phyloP scores from a whole-genome alignment of 306 rosid species.

The Lablab purpureus region DNA sequence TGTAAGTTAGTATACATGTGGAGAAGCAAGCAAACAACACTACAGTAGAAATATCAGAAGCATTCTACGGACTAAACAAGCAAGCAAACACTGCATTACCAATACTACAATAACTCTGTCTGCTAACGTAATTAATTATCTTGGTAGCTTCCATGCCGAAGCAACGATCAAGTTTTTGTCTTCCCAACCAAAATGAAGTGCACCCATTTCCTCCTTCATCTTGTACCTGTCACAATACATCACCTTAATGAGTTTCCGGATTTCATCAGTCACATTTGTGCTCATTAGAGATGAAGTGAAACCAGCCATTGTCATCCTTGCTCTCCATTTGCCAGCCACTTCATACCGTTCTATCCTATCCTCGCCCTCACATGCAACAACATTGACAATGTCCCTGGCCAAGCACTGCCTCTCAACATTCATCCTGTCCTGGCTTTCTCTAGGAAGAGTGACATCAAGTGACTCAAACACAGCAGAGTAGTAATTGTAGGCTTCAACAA shows the following conservation, averaged over 20 bases:
- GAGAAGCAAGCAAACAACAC: conserved; percentile 39
- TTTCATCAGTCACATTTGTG: conserved; percentile 53
- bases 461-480: conserved; percentile 90
- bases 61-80: conserved; percentile 37
- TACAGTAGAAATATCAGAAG: background rate
- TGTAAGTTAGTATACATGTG: conserved; percentile 45
- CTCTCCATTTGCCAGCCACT: conserved; percentile 98
- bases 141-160: conserved; percentile 85
- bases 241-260: conserved; percentile 56
- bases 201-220: conserved; percentile 79
- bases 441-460: conserved; percentile 87
- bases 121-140: conserved; percentile 21
- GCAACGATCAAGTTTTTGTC: conserved; percentile 89
- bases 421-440: conserved; percentile 91
- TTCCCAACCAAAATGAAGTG: conserved; percentile 95
- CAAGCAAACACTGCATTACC: conserved; percentile 33
- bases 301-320: conserved; percentile 97
- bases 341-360: conserved; percentile 93
- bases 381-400: conserved; percentile 92
- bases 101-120: background rate
- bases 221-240: conserved; percentile 75
- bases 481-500: conserved; percentile 82
- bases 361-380: conserved; percentile 92
- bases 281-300: conserved; percentile 71
- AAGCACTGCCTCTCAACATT: conserved; percentile 96